These are phyloP conservation scores for Acanthamoeba healyi DNA, from an alignment of 208 protist genomes.

Conservation along the genomic window DNA sequence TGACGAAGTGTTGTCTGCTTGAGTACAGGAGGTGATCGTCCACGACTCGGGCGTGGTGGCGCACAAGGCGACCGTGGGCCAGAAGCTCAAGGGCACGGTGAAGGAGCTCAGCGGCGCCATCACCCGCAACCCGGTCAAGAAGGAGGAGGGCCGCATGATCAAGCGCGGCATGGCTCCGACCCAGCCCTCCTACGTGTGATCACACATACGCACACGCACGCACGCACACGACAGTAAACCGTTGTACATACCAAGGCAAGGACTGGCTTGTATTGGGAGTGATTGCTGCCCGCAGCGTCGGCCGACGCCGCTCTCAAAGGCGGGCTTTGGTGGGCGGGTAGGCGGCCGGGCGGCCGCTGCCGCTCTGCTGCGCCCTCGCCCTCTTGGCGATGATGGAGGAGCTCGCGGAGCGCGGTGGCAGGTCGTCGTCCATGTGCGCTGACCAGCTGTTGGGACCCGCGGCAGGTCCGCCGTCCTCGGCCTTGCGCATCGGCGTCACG, in stretches of 20 bases:
- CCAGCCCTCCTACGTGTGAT: background rate
- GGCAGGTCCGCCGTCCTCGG: background rate
- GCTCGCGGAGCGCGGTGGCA: background rate
- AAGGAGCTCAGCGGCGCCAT: background rate
- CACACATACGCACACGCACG: too few relatives aligned
- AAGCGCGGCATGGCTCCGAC: constrained; percentile 21
- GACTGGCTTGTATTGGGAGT: too few relatives aligned
- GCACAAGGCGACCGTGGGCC: background rate
- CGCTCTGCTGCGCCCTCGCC: background rate
- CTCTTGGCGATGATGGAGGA: background rate
- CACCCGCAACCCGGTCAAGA: constrained; percentile 39
- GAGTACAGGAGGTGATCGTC: constrained; percentile 21
- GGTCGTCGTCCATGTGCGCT: background rate
- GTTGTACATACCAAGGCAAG: too few relatives aligned
- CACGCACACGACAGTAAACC: too few relatives aligned
- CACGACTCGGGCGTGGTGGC: background rate
- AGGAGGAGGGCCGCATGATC: constrained; percentile 34
- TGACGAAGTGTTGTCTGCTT: background rate
- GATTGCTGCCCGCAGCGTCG: too few relatives aligned
- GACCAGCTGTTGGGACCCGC: constrained; percentile 13
- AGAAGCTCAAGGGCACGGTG: constrained; percentile 8
- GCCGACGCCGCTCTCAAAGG: too few relatives aligned
- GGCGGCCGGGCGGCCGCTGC: background rate
- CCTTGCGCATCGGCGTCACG: background rate
- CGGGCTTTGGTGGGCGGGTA: constrained; percentile 11